These are phyloP conservation scores for Phaeolepiota aurea DNA, from an alignment of 768 basidiomycete species.

Conservation along the genomic window DNA sequence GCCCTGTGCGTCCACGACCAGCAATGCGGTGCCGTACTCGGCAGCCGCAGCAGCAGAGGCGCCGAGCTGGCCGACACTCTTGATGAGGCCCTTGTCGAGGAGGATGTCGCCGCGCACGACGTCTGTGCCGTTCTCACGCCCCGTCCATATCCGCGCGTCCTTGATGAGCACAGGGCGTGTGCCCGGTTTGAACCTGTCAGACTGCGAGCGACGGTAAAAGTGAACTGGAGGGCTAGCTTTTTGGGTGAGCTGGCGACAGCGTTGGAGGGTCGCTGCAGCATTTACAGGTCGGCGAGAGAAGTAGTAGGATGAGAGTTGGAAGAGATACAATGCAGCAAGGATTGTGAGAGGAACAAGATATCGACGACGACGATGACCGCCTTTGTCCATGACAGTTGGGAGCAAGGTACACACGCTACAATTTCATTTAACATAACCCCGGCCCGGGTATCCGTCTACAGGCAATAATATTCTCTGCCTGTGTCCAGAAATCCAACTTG, in stretches of 20 bases:
- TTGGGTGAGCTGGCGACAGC: neutral
- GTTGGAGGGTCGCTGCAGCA: neutral
- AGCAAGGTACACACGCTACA: neutral
- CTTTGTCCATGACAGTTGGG: neutral
- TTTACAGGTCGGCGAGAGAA: neutral
- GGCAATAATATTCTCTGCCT: neutral
- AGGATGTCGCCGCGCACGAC: constrained; percentile 60
- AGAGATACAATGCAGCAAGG: no score
- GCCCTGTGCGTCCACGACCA: constrained; percentile 54
- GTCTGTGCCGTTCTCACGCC: constrained; percentile 56
- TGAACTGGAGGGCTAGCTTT: constrained; percentile 31
- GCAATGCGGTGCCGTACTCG: constrained; percentile 25
- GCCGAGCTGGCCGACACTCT: constrained; percentile 43
- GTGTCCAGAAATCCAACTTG: neutral
- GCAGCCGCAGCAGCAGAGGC: constrained; percentile 11
- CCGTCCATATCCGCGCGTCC: constrained; percentile 84
- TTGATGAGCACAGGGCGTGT: constrained; percentile 57
- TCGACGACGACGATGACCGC: neutral
- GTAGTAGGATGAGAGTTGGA: constrained; percentile 12
- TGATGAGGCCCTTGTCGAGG: constrained; percentile 62
- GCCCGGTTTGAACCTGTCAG: constrained; percentile 60
- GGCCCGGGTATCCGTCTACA: neutral
- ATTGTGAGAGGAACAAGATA: neutral
- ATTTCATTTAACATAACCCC: neutral
- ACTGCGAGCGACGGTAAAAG: constrained; percentile 41